Conservation (phyloP, 2,329 filamentous ascomycete species). For the Aspergillus sp. region DNA sequence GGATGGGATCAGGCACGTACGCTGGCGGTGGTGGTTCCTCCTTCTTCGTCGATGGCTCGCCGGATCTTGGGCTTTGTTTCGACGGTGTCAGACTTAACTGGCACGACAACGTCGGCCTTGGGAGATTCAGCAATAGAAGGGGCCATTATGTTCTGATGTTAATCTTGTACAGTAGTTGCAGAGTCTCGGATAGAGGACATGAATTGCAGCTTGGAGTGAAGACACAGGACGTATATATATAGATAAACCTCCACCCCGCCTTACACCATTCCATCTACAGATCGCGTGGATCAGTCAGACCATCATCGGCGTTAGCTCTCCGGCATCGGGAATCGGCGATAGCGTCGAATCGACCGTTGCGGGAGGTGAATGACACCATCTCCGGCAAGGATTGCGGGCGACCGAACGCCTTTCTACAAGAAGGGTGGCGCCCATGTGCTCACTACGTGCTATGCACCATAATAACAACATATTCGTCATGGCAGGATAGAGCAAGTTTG, state of each 20-base stretch:
- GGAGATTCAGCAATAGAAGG: conserved; percentile 19
- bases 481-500: too few relatives aligned
- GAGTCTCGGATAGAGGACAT: background rate
- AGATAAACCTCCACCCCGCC: background rate
- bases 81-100: conserved; percentile 11
- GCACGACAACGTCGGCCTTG: conserved; percentile 12
- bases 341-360: background rate
- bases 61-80: conserved; percentile 17
- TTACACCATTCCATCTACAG: background rate
- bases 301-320: too few relatives aligned
- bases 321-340: background rate
- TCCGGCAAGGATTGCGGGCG: too few relatives aligned
- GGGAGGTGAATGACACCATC: too few relatives aligned
- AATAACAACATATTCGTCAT: too few relatives aligned
- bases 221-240: background rate
- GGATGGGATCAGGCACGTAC: conserved; percentile 9
- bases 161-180: background rate
- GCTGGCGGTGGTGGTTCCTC: conserved; percentile 22
- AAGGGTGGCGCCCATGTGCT: too few relatives aligned
- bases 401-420: too few relatives aligned
- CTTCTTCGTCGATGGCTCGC: conserved; percentile 25
- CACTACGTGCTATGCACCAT: too few relatives aligned
- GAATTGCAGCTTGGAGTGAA: background rate
- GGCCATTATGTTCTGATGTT: conserved; percentile 12
- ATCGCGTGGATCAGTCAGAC: background rate